Evolutionary conservation across 768 basidiomycete genomes (phyloP).

Genomic region (Boletus eberwhitei): DNA sequence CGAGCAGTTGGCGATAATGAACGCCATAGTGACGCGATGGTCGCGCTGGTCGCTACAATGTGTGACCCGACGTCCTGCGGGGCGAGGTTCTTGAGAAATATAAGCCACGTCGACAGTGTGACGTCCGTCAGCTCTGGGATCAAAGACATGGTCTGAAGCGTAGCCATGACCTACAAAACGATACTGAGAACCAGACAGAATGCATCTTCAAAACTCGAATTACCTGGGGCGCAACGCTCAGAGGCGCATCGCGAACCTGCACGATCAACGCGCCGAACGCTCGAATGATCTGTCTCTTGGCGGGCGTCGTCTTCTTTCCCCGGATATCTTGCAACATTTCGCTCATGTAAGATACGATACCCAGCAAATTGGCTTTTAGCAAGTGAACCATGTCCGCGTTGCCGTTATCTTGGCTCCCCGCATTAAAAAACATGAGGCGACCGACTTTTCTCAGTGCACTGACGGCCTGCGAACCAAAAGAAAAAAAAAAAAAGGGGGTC

Average conservation of each 20-base stretch:
- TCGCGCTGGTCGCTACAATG: conserved; percentile 83
- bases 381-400: conserved; percentile 50
- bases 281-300: conserved; percentile 76
- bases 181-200: conserved; percentile 11
- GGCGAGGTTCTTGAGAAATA: conserved; percentile 66
- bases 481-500: conserved; percentile 21
- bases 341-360: conserved; percentile 79
- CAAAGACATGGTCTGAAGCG: conserved; percentile 83
- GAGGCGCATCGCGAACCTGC: conserved; percentile 67
- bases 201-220: conserved; percentile 12
- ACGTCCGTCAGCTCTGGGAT: conserved; percentile 73
- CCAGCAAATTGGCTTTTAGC: conserved; percentile 75
- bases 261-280: conserved; percentile 72
- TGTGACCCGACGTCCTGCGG: conserved; percentile 75
- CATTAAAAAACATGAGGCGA: conserved; percentile 25
- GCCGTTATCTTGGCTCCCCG: conserved; percentile 27
- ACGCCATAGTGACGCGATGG: conserved; percentile 76
- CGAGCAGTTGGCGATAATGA: conserved; percentile 52
- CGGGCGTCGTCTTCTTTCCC: conserved; percentile 64
- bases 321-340: conserved; percentile 83
- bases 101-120: conserved; percentile 76
- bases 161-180: conserved; percentile 81
- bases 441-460: conserved; percentile 46
- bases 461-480: conserved; percentile 44
- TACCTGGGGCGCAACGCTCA: conserved; percentile 85